These are phyloP conservation scores for Naganishia friedmannii DNA, from an alignment of 768 basidiomycete species.

Conservation along the genomic window DNA sequence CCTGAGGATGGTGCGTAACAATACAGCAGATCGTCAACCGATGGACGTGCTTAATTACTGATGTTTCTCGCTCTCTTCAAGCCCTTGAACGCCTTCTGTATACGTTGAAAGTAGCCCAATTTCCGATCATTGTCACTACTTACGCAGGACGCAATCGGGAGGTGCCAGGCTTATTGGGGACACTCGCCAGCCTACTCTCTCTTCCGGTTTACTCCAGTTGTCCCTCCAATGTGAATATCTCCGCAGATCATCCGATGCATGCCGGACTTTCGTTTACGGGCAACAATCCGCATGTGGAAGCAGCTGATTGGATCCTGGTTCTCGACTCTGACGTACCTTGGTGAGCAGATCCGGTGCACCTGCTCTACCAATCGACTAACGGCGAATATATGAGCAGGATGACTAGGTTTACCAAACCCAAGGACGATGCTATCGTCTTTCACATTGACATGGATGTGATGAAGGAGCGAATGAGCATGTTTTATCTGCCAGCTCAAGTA, in stretches of 20 bases:
- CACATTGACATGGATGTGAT: conserved; percentile 66
- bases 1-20: conserved; percentile 51
- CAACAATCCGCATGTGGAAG: conserved; percentile 57
- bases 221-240: conserved; percentile 59
- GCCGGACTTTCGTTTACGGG: conserved; percentile 59
- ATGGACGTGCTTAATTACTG: conserved; percentile 9
- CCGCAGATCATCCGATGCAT: conserved; percentile 61
- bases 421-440: conserved; percentile 58
- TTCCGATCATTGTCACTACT: conserved; percentile 66
- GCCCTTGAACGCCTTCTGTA: conserved; percentile 19
- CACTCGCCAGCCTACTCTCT: conserved; percentile 58
- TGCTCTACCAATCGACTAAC: too few relatives aligned
- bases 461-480: conserved; percentile 52
- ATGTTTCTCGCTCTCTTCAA: neutral
- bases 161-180: conserved; percentile 56
- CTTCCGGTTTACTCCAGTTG: conserved; percentile 61
- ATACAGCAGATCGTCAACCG: neutral
- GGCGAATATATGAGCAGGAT: conserved; percentile 23
- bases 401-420: conserved; percentile 54
- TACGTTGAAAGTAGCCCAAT: conserved; percentile 58
- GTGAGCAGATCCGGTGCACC: conserved; percentile 44
- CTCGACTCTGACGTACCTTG: conserved; percentile 69
- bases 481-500: conserved; percentile 13
- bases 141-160: conserved; percentile 61
- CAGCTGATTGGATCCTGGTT: conserved; percentile 64